Base-by-base conservation (phyloP, 441 rosid species). In the Metrosideros polymorpha region DNA sequence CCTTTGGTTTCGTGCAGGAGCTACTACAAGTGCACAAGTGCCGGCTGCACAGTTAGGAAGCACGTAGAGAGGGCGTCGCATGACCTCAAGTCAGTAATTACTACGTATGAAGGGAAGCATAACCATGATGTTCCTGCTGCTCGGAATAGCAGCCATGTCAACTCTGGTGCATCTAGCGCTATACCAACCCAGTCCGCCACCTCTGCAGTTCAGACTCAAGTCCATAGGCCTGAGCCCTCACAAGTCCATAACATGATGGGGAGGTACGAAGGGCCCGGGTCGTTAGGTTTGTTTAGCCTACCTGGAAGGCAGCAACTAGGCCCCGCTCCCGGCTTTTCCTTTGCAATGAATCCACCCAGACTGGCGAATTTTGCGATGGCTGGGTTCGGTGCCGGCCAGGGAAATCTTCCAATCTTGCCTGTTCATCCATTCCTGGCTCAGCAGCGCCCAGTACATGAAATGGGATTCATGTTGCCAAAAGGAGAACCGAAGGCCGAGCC, bases 1-100 rank as follows among this genome's bases (percentile, higher is more conserved):
- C 77, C 27, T 66, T 66, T 19, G 77, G 35, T 43, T 76, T 66
- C 87, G 29, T 87, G 91, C 90, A 98, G 99, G 99, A 98, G 99
- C 86, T 96, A 98, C 84, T 98, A 98, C 92, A 98, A 96, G 92
- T 98, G 99, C 91, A 96, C 99, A 3, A 94, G 92, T 84, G 93
- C 97, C 14, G 98, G 98, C 82, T 98, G 99, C 92, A 90, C 95
- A 0, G 98, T 98, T 83, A 94, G 99, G 83, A 98, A 98, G 92
- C 99, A 98, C 49, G 99, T 98, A 19, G 99, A 98, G 90, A 94
- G 99, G 92, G 99, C 99, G 87, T 96, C 98, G 17, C 98, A 96
- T 88, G 99, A 98, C 89, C 97, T 95, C 13, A 95, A 95, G 91
- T 94, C 98, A 0, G 98, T 98, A 63, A 95, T 98, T 84, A 98